phyloP scores from a whole-genome alignment of 257 asterid species.

The Schizonepeta tenuifolia region DNA sequence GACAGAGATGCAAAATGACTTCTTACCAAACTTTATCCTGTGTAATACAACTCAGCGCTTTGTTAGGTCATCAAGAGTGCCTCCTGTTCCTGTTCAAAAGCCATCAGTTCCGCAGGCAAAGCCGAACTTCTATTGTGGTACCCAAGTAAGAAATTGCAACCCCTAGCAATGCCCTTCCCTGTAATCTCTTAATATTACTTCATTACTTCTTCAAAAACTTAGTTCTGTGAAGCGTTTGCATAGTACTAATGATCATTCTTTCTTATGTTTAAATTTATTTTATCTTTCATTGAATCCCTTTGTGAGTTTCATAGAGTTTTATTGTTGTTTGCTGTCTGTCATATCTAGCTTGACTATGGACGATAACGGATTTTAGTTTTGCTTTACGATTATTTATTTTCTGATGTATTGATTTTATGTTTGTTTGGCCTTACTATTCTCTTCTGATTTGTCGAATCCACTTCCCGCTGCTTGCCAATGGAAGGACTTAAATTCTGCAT shows the following conservation, averaged over 20 bases:
- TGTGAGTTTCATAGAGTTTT: not conserved
- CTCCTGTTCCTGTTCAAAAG: slow-evolving; percentile 80
- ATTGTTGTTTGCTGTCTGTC: slow-evolving; percentile 2
- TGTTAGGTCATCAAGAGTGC: slow-evolving; percentile 84
- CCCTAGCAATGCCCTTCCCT: slow-evolving; percentile 2
- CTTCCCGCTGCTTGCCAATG: slow-evolving; percentile 31
- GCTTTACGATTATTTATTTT: slow-evolving; percentile 17
- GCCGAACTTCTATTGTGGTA: slow-evolving; percentile 92
- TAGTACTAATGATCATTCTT: not conserved
- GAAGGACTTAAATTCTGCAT: slow-evolving; percentile 93
- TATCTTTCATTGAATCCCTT: not conserved
- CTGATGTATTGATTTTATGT: slow-evolving; percentile 20
- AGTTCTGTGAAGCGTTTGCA: not conserved
- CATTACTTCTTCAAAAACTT: slow-evolving; percentile 1
- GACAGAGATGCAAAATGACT: slow-evolving; percentile 98
- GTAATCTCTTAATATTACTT: slow-evolving; percentile 24
- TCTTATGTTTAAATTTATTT: slow-evolving; percentile 4
- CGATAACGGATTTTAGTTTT: slow-evolving; percentile 7
- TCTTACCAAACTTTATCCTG: slow-evolving; percentile 88
- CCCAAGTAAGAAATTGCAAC: slow-evolving; percentile 68
- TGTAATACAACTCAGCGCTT: slow-evolving; percentile 99
- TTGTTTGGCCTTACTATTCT: slow-evolving; percentile 7
- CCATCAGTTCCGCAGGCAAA: slow-evolving; percentile 94
- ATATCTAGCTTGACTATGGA: slow-evolving; percentile 2
- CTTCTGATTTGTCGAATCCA: slow-evolving; percentile 10